phyloP scores from a whole-genome alignment of 2,329 filamentous ascomycete genomes.

The Pseudopithomyces maydicus region DNA sequence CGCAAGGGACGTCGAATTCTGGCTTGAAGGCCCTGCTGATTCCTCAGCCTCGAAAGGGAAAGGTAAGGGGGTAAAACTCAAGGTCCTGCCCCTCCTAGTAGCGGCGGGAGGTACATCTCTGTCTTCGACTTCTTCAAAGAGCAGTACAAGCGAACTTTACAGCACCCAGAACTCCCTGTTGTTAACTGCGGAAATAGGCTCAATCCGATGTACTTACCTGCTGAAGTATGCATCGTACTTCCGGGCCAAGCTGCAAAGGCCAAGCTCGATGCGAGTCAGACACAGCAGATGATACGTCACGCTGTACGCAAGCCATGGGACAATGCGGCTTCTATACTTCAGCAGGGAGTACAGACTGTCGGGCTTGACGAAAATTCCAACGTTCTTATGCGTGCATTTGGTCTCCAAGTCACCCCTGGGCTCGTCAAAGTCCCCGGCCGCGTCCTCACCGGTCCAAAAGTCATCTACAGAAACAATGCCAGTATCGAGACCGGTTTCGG shows the following conservation, averaged over 20 bases:
- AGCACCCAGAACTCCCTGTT: conserved; percentile 21
- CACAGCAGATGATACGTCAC: conserved; percentile 31
- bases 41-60: conserved; percentile 11
- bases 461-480: conserved; percentile 59
- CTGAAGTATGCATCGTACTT: conserved; percentile 29
- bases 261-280: conserved; percentile 27
- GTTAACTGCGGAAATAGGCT: conserved; percentile 30
- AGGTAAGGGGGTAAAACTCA: conserved; percentile 3
- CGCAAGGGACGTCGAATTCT: conserved; percentile 30
- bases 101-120: conserved; percentile 22
- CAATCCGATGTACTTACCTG: conserved; percentile 30
- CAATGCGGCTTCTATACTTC: conserved; percentile 25
- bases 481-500: conserved; percentile 52
- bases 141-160: conserved; percentile 17
- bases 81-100: neutral
- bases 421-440: conserved; percentile 74
- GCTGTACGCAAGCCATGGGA: conserved; percentile 31
- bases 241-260: conserved; percentile 27
- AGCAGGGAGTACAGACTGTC: conserved; percentile 16
- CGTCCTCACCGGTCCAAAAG: conserved; percentile 62
- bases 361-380: conserved; percentile 21
- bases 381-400: conserved; percentile 55
- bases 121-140: conserved; percentile 25
- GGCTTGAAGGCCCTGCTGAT: conserved; percentile 15
- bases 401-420: conserved; percentile 61